These are phyloP conservation scores for Cladosporium oxysporum DNA, from an alignment of 2,329 filamentous ascomycete genomes.

Conservation along the genomic window DNA sequence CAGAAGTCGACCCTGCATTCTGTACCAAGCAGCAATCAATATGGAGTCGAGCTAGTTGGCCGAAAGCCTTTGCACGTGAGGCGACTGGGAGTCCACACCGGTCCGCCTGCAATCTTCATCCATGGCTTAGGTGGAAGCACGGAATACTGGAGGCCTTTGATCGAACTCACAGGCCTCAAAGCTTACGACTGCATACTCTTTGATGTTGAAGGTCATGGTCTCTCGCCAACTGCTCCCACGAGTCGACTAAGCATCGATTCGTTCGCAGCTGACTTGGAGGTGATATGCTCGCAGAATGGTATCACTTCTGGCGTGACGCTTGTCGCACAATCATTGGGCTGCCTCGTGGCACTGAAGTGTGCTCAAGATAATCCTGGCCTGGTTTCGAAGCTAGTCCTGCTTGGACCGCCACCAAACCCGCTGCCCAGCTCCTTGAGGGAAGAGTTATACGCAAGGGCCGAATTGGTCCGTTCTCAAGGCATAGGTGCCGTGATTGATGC, in stretches of 20 bases:
- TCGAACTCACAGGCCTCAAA: conserved; percentile 28
- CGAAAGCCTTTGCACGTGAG: conserved; percentile 10
- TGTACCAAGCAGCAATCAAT: neutral
- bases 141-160: conserved; percentile 49
- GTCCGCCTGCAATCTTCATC: conserved; percentile 51
- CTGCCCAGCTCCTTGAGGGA: conserved; percentile 42
- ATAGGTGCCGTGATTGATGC: conserved; percentile 48
- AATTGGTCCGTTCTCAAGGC: conserved; percentile 46
- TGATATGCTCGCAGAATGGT: conserved; percentile 40
- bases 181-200: conserved; percentile 38
- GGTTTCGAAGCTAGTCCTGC: conserved; percentile 49
- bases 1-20: neutral
- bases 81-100: neutral
- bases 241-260: conserved; percentile 47
- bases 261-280: conserved; percentile 38
- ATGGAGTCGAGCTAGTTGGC: neutral
- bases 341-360: neutral
- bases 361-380: conserved; percentile 37
- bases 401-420: conserved; percentile 52
- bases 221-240: conserved; percentile 53
- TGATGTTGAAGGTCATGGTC: conserved; percentile 60
- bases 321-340: conserved; percentile 49
- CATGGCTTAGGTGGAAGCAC: conserved; percentile 56
- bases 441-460: conserved; percentile 40
- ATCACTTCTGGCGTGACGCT: conserved; percentile 42